A percentile compares a stretch with the other conserved stretches of the same genome.
phyloP scores from a whole-genome alignment of 345 rosid species.

The Rubroshorea leprosula region DNA sequence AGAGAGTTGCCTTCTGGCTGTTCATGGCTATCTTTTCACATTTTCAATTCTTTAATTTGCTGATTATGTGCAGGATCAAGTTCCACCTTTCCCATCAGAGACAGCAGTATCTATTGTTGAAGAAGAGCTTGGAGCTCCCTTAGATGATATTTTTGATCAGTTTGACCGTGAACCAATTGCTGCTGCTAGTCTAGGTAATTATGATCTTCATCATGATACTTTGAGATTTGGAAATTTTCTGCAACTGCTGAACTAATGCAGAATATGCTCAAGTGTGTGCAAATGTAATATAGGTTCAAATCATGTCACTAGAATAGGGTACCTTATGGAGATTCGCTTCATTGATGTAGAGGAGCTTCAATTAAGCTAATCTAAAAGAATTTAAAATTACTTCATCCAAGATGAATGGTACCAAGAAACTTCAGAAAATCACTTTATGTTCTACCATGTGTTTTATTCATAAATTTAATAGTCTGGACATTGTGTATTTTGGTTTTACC shows the following conservation, averaged over 20 bases:
- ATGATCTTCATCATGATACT: conserved; percentile 11
- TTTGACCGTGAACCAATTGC: conserved; percentile 95
- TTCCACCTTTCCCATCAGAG: conserved; percentile 96
- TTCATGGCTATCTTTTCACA: not conserved
- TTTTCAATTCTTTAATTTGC: not conserved
- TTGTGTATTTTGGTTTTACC: too few species aligned
- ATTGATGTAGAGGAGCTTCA: too few species aligned
- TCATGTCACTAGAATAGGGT: not conserved
- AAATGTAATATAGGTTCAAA: not conserved
- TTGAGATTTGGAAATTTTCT: conserved; percentile 13
- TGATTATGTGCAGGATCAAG: conserved; percentile 73
- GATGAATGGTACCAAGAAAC: too few species aligned
- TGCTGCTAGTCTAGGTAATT: conserved; percentile 96
- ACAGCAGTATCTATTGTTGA: conserved; percentile 77
- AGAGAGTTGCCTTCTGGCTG: not conserved
- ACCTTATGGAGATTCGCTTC: too few species aligned
- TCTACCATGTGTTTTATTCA: too few species aligned
- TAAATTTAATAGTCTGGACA: too few species aligned
- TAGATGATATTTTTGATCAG: conserved; percentile 57
- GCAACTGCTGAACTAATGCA: not conserved
- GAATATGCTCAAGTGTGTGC: not conserved
- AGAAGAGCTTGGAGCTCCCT: conserved; percentile 87
- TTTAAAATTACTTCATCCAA: too few species aligned
- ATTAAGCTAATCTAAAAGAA: too few species aligned
- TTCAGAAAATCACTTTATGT: too few species aligned